Evolutionary conservation across 2,329 filamentous ascomycete genomes (phyloP).

Genomic region (Ophiostoma ips): DNA sequence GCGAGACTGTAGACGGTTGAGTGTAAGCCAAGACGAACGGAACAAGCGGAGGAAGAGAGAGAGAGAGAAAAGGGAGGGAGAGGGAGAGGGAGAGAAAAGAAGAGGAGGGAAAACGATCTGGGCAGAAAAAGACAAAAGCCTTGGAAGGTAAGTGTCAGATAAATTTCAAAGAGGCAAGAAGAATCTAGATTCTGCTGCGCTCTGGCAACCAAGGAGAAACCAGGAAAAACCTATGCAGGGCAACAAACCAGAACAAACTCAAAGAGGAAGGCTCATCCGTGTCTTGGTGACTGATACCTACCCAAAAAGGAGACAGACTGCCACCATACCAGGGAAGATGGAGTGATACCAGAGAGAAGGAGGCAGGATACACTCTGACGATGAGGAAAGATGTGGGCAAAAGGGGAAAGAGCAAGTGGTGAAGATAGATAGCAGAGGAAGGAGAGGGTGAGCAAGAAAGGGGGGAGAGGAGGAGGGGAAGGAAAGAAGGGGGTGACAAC

Average conservation of each 20-base stretch:
- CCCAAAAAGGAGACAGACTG: background rate
- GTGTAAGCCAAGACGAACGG: conserved; percentile 7
- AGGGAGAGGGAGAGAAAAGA: background rate
- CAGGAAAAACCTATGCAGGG: background rate
- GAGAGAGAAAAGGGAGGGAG: background rate
- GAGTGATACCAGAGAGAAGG: background rate
- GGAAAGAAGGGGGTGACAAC: background rate
- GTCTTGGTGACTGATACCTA: background rate
- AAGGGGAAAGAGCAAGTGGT: background rate
- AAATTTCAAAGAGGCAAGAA: background rate
- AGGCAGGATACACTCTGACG: background rate
- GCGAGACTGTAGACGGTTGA: background rate
- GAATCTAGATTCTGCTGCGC: background rate
- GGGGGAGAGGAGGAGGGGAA: background rate
- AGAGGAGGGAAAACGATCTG: background rate
- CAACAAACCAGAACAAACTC: background rate
- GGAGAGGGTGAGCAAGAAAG: background rate
- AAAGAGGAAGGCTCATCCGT: conserved; percentile 8
- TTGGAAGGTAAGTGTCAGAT: background rate
- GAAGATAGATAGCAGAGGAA: background rate
- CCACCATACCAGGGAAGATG: background rate
- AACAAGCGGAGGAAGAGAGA: background rate
- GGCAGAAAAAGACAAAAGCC: background rate
- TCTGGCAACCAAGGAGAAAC: conserved; percentile 1
- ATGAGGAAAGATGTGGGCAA: background rate